phyloP scores from a whole-genome alignment of 345 rosid species.

The Atalantia buxifolia region DNA sequence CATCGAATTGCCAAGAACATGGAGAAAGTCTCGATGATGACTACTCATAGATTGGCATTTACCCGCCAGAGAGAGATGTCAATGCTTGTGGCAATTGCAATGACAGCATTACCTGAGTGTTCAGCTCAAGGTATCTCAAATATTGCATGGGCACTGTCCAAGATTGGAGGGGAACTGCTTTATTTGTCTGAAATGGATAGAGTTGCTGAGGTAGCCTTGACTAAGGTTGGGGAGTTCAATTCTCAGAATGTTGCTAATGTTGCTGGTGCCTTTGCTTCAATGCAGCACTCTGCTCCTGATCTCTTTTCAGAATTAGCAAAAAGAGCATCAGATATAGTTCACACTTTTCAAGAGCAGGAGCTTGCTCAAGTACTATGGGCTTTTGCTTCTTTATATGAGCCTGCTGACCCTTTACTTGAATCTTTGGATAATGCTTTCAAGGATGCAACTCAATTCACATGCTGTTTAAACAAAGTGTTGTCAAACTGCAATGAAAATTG shows the following conservation, averaged over 20 bases:
- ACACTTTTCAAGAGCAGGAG: constrained; percentile 71
- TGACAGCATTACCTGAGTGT: constrained; percentile 82
- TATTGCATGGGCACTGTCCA: constrained; percentile 87
- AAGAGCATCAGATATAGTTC: constrained; percentile 53
- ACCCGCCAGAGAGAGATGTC: constrained; percentile 91
- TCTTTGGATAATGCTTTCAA: constrained; percentile 65
- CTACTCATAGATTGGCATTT: constrained; percentile 61
- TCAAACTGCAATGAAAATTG: constrained; percentile 10
- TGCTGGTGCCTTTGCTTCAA: constrained; percentile 90
- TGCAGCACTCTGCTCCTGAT: constrained; percentile 76
- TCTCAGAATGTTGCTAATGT: constrained; percentile 90
- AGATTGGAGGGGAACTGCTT: constrained; percentile 84
- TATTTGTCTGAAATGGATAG: constrained; percentile 96
- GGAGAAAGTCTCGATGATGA: constrained; percentile 86
- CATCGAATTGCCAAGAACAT: constrained; percentile 91
- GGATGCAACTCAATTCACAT: constrained; percentile 41
- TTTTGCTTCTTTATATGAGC: constrained; percentile 74
- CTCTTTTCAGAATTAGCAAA: constrained; percentile 64
- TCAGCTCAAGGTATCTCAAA: constrained; percentile 93
- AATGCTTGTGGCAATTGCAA: constrained; percentile 81
- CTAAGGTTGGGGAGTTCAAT: constrained; percentile 68
- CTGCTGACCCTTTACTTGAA: constrained; percentile 64
- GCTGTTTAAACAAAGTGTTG: constrained; percentile 32
- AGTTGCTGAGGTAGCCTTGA: constrained; percentile 81
- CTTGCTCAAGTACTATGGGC: constrained; percentile 92